Conservation (phyloP, 768 basidiomycete species). For the Phallus indusiatus region DNA sequence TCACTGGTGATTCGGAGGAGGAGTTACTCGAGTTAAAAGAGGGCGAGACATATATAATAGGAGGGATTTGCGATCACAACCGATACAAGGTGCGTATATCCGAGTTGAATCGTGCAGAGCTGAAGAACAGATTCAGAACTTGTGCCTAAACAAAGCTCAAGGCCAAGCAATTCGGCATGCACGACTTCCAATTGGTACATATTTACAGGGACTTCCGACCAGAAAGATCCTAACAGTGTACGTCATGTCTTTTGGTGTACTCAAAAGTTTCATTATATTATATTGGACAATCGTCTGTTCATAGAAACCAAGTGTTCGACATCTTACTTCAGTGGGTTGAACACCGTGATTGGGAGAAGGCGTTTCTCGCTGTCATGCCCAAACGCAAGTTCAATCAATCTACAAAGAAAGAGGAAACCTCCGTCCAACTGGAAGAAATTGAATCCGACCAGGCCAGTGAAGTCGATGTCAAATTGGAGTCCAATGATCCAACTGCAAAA, state of each 20-base stretch:
- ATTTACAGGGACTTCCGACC: conserved; percentile 72
- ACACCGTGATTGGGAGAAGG: conserved; percentile 73
- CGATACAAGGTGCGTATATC: conserved; percentile 67
- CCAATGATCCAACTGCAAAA: not conserved
- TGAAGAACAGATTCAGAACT: conserved; percentile 43
- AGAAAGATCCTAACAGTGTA: conserved; percentile 97
- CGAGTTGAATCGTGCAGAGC: not conserved
- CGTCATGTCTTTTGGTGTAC: conserved; percentile 38
- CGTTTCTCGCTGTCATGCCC: conserved; percentile 85
- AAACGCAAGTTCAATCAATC: conserved; percentile 72
- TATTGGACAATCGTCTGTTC: not conserved
- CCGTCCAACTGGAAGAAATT: not conserved
- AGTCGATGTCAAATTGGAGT: conserved; percentile 13
- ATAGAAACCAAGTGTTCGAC: conserved; percentile 54
- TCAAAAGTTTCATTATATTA: conserved; percentile 1
- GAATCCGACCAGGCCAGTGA: conserved; percentile 12
- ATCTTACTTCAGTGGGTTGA: conserved; percentile 89
- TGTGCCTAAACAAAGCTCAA: conserved; percentile 82
- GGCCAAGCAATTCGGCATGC: conserved; percentile 71
- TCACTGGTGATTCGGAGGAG: conserved; percentile 88
- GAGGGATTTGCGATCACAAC: conserved; percentile 90
- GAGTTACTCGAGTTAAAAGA: conserved; percentile 77
- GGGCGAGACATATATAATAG: conserved; percentile 84
- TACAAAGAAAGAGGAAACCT: conserved; percentile 19
- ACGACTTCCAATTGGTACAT: conserved; percentile 90